Base-by-base conservation (phyloP, 208 protist genomes). In the Crithidia bombi region DNA sequence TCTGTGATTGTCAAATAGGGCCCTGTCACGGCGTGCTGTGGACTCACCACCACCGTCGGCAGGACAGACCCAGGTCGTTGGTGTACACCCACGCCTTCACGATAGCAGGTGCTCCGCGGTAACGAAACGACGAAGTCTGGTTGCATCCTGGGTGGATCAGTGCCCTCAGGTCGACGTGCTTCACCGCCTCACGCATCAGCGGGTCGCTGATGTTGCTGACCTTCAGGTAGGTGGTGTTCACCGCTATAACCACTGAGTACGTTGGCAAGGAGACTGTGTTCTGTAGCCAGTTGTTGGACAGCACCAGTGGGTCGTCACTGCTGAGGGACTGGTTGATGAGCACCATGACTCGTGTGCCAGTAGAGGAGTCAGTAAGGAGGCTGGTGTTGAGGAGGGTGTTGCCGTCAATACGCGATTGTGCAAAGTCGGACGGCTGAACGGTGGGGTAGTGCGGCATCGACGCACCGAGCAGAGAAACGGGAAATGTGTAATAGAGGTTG, bases 101-200 rank as follows among this genome's bases (percentile, higher is more conserved):
- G 7, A 65, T 35, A 17, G 55, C 65, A 4, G 15, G 52, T 28
- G 36, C 55, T 10, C 56, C 44, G 30, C 35, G n/a, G 65, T 66
- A 44, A n/a, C 14, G 23, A 43, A 77, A 77, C 11, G 19, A 17
- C 5, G 46, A 33, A 6, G 52, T 76, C 15, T 38, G n/a, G 12
- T 43, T 32, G 51, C 56, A 26, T 9, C 25, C 64, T 9, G 5
- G 1, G 9, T 47, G 11, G 30, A 58, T 51, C 23, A 79, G 56
- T 6, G 32, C 28, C 6, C 15, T 23, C 2, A 81, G 25, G 55
- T 81, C 23, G 17, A 85, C 41, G 64, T 81, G 64, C 56, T 30
- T 36, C 9, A 85, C 21, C 21, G 75, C 80, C 23, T 51, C 38
- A 3, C 66, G 49, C 80, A 85, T 76, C 25, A 85, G 41, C 6